Conservation (phyloP, 352 stramenopile species). For the Phytophthora sp. region DNA sequence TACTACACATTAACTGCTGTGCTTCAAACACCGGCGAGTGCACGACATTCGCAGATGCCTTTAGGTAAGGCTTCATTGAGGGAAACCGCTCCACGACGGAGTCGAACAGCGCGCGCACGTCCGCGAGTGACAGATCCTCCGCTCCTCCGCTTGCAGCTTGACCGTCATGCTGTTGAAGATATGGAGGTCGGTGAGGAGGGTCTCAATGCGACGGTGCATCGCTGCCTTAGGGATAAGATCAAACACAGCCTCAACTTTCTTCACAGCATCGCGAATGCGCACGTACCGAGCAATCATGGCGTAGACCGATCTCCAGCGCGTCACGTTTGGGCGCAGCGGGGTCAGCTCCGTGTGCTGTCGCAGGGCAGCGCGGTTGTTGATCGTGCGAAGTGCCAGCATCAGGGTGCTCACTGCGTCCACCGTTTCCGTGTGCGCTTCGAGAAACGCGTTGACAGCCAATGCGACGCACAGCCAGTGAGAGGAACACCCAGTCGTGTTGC, state of each 20-base stretch:
- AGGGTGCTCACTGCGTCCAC: constrained; percentile 5
- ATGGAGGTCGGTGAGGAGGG: constrained; percentile 1
- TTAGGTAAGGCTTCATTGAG: not conserved
- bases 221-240: constrained; percentile 9
- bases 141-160: not conserved
- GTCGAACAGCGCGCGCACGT: constrained; percentile 10
- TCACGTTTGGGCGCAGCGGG: not conserved
- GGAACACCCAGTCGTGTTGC: not conserved
- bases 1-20: not conserved
- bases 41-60: not conserved
- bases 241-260: constrained; percentile 9
- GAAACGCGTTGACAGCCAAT: constrained; percentile 12
- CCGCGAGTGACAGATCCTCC: constrained; percentile 7
- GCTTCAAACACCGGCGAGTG: constrained; percentile 4
- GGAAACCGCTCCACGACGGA: not conserved
- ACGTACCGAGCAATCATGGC: constrained; percentile 9
- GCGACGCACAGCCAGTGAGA: constrained; percentile 7
- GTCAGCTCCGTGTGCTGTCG: not conserved
- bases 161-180: constrained; percentile 14
- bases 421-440: not conserved
- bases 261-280: constrained; percentile 5
- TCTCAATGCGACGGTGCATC: constrained; percentile 7
- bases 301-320: constrained; percentile 8
- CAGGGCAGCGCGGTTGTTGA: not conserved
- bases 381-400: too few relatives aligned